These are phyloP conservation scores for Suillus spraguei DNA, from an alignment of 768 basidiomycete species.

Conservation along the genomic window DNA sequence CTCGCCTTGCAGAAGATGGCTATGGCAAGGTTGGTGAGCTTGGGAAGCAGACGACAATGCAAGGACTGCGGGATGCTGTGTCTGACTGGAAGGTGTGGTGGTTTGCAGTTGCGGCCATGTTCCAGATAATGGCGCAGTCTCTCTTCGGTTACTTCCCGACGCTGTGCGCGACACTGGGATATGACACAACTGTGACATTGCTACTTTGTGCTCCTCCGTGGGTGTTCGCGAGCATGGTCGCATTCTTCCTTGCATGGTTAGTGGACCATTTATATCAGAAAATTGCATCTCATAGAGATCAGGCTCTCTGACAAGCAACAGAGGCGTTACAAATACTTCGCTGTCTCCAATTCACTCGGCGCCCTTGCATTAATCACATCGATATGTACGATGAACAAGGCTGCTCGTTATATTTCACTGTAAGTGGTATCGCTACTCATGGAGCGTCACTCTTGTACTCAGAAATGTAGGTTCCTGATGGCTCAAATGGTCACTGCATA, in stretches of 20 bases:
- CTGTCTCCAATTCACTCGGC: background rate
- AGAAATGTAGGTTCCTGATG: background rate
- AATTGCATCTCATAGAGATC: background rate
- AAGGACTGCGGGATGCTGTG: constrained; percentile 58
- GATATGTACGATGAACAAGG: background rate
- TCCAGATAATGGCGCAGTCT: background rate
- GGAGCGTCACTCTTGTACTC: background rate
- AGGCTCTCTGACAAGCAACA: background rate
- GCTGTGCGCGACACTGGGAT: constrained; percentile 1
- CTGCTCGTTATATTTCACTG: background rate
- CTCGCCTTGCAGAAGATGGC: constrained; percentile 36
- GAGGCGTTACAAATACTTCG: background rate
- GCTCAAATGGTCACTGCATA: background rate
- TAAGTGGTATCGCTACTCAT: background rate
- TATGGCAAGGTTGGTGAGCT: constrained; percentile 52
- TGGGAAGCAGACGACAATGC: constrained; percentile 24
- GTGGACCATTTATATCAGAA: background rate
- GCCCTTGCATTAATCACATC: background rate
- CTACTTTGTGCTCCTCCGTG: too few species aligned
- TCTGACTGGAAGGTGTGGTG: constrained; percentile 83
- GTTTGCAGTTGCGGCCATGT: constrained; percentile 56
- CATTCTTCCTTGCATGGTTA: background rate
- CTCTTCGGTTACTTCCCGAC: background rate
- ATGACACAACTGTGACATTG: background rate
- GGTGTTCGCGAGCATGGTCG: background rate